Evolutionary conservation across 1,284 basidiomycete species (phyloP).

Genomic region (Ceratobasidium sp.): DNA sequence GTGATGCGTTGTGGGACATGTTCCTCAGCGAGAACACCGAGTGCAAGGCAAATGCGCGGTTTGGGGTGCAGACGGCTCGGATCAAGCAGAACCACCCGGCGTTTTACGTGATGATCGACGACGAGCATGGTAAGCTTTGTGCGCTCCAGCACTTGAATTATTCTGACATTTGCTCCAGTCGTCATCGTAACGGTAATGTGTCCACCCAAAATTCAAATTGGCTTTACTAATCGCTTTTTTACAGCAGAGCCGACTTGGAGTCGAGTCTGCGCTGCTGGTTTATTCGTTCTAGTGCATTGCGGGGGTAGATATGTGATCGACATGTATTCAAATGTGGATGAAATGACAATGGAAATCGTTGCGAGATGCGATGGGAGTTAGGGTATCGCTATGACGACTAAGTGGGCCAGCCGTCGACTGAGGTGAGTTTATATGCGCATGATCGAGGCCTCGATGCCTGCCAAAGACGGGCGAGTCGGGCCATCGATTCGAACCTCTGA

Average conservation of each 20-base stretch:
- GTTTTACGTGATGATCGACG: slow-evolving; percentile 33
- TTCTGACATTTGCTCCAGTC: slow-evolving; percentile 7
- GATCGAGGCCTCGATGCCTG: slow-evolving; percentile 28
- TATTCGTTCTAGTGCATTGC: slow-evolving; percentile 22
- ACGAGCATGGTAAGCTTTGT: slow-evolving; percentile 31
- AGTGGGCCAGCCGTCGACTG: slow-evolving; percentile 15
- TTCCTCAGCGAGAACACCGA: background rate
- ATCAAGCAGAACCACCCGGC: background rate
- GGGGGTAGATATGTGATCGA: background rate
- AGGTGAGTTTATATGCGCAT: slow-evolving; percentile 33
- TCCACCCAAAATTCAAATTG: background rate
- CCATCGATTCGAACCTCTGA: slow-evolving; percentile 7
- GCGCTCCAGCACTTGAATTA: background rate
- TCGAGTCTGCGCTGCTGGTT: slow-evolving; percentile 24
- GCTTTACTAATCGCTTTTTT: background rate
- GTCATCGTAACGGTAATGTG: slow-evolving; percentile 3
- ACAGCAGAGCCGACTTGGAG: slow-evolving; percentile 6
- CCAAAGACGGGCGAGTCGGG: background rate
- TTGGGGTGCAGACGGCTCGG: slow-evolving; percentile 8
- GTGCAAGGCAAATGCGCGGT: slow-evolving; percentile 3
- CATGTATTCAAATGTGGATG: background rate
- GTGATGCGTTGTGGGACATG: background rate
- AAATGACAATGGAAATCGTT: background rate
- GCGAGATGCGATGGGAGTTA: background rate
- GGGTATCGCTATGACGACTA: slow-evolving; percentile 18